A percentile compares a stretch with the other conserved stretches of the same genome.
These are phyloP conservation scores for Cinnamomum chago DNA, from an alignment of 164 flowering plant species.

Conservation along the genomic window DNA sequence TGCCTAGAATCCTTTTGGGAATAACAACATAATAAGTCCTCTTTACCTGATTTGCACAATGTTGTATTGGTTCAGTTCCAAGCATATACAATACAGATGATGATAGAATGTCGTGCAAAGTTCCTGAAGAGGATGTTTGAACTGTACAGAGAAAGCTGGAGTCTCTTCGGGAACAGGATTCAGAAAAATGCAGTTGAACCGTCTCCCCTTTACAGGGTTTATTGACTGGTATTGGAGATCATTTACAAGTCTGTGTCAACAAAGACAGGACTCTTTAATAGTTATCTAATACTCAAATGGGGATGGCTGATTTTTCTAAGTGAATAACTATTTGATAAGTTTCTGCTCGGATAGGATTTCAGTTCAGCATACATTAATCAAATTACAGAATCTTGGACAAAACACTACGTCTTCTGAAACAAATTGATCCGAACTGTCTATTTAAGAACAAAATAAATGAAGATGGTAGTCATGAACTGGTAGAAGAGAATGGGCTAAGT, in stretches of 20 bases:
- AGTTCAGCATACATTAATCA: too few species aligned
- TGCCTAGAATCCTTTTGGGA: too few species aligned
- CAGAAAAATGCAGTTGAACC: background rate
- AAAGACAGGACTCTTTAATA: too few species aligned
- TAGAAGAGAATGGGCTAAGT: background rate
- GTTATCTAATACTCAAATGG: too few species aligned
- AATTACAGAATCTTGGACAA: too few species aligned
- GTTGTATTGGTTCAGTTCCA: background rate
- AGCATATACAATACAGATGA: background rate
- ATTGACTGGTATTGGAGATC: background rate
- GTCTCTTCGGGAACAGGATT: background rate
- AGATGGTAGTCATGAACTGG: background rate
- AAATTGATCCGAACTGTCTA: background rate
- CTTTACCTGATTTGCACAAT: background rate
- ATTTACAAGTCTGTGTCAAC: background rate
- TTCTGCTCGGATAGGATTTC: too few species aligned
- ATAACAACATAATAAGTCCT: background rate
- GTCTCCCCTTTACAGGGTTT: background rate
- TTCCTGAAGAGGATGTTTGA: background rate
- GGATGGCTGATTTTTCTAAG: too few species aligned
- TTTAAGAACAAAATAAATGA: background rate
- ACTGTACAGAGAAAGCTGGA: background rate
- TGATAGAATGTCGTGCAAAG: background rate
- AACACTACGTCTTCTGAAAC: background rate
- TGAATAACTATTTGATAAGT: too few species aligned